Evolutionary conservation across 2,329 filamentous ascomycete genomes (phyloP).

Genomic region (Madurella fahalii): DNA sequence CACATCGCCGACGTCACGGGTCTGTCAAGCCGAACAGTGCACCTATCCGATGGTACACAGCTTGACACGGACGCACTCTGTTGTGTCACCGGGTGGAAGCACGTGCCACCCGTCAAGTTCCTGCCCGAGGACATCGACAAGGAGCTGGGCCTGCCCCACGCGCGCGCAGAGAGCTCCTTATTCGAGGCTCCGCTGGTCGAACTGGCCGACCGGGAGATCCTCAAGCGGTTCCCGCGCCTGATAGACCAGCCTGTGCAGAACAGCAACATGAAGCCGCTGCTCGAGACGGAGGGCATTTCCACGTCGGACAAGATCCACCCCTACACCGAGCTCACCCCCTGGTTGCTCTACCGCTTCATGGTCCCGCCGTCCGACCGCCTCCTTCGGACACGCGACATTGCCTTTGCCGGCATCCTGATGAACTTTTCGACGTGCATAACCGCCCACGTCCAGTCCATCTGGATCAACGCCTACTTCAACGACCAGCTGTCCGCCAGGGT

Average conservation of each 20-base stretch:
- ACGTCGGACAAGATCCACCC: conserved; percentile 30
- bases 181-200: conserved; percentile 38
- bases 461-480: conserved; percentile 63
- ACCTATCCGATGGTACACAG: conserved; percentile 46
- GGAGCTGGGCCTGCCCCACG: conserved; percentile 48
- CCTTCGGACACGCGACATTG: conserved; percentile 38
- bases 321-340: conserved; percentile 34
- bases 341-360: conserved; percentile 45
- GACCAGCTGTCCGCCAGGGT: conserved; percentile 37
- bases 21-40: conserved; percentile 43
- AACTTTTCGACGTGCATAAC: conserved; percentile 41
- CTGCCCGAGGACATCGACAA: conserved; percentile 42
- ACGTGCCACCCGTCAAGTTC: conserved; percentile 50
- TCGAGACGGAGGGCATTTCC: conserved; percentile 36
- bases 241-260: conserved; percentile 48
- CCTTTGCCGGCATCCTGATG: conserved; percentile 42
- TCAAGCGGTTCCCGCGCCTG: conserved; percentile 50
- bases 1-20: conserved; percentile 49
- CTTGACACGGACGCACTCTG: conserved; percentile 50
- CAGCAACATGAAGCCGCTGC: conserved; percentile 41
- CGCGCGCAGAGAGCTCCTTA: conserved; percentile 26
- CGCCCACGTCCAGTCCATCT: conserved; percentile 52
- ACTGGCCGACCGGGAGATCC: conserved; percentile 50
- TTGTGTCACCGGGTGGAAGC: conserved; percentile 58
- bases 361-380: conserved; percentile 39